These are phyloP conservation scores for Barnettozyma californica DNA, from an alignment of 805 yeast genomes.

Conservation along the genomic window DNA sequence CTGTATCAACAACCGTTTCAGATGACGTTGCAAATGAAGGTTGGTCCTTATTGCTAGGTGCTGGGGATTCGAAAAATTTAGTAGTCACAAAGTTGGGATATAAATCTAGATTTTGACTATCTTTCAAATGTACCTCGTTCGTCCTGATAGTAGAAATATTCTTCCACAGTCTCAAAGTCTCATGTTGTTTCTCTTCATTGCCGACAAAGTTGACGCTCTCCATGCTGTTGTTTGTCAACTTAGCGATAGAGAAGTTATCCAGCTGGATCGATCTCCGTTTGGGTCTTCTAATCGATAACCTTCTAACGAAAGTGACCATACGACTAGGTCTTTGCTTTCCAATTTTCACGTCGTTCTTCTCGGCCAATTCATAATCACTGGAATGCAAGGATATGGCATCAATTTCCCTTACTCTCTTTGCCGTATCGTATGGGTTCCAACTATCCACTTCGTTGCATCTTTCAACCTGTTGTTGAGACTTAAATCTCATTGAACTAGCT, in stretches of 20 bases:
- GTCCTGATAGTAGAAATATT: background rate
- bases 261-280: background rate
- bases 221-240: slow-evolving; percentile 2
- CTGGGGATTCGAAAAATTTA: background rate
- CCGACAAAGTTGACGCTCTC: slow-evolving; percentile 4
- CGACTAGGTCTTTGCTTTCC: slow-evolving; percentile 4
- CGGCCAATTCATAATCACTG: slow-evolving; percentile 6
- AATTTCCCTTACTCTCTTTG: slow-evolving; percentile 9
- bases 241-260: background rate
- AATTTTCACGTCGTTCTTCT: slow-evolving; percentile 2
- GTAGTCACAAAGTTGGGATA: background rate
- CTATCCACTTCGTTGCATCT: slow-evolving; percentile 2
- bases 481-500: slow-evolving; percentile 4
- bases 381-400: slow-evolving; percentile 11
- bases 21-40: background rate
- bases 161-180: background rate
- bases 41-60: background rate
- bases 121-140: background rate
- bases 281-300: slow-evolving; percentile 2
- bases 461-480: slow-evolving; percentile 4
- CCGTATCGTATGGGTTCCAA: slow-evolving; percentile 22
- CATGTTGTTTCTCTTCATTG: background rate
- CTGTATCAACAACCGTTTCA: background rate
- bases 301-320: slow-evolving; percentile 4
- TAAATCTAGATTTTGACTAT: background rate